Evolutionary conservation across 352 stramenopile genomes (phyloP).

Genomic region (Thalassiosira exigua): DNA sequence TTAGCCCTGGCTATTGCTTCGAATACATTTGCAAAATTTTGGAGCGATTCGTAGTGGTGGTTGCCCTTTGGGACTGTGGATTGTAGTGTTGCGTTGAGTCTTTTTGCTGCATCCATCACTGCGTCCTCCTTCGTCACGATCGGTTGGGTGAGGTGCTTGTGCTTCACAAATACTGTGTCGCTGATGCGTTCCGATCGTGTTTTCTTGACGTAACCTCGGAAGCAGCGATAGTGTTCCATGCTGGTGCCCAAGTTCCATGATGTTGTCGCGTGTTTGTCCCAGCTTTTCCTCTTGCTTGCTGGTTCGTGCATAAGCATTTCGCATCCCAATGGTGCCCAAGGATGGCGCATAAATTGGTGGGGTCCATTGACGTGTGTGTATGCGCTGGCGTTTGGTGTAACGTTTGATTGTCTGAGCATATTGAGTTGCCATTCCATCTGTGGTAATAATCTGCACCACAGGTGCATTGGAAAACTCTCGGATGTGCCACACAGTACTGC

Average conservation of each 20-base stretch:
- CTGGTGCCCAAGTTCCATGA: conserved; percentile 35
- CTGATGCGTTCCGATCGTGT: conserved; percentile 14
- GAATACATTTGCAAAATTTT: not conserved
- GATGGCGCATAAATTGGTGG: conserved; percentile 62
- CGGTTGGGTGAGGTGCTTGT: conserved; percentile 36
- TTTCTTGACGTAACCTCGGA: conserved; percentile 7
- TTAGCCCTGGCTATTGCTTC: not conserved
- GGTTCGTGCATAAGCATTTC: conserved; percentile 57
- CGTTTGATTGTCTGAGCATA: conserved; percentile 39
- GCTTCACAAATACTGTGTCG: conserved; percentile 35
- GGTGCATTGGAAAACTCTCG: conserved; percentile 44
- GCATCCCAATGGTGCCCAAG: conserved; percentile 58
- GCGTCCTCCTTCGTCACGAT: conserved; percentile 19
- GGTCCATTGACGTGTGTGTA: conserved; percentile 32
- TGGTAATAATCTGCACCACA: conserved; percentile 59
- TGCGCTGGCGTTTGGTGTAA: conserved; percentile 45
- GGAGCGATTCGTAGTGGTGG: too few relatives aligned
- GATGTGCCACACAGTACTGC: conserved; percentile 35
- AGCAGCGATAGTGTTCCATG: conserved; percentile 30
- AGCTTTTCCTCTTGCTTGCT: conserved; percentile 27
- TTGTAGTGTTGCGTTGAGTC: not conserved
- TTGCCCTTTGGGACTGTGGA: too few relatives aligned
- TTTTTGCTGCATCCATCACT: conserved; percentile 18
- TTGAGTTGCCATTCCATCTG: conserved; percentile 60
- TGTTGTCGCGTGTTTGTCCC: conserved; percentile 28